Base-by-base conservation (phyloP, 495 filamentous ascomycete genomes). In the Podospora tetraspora region DNA sequence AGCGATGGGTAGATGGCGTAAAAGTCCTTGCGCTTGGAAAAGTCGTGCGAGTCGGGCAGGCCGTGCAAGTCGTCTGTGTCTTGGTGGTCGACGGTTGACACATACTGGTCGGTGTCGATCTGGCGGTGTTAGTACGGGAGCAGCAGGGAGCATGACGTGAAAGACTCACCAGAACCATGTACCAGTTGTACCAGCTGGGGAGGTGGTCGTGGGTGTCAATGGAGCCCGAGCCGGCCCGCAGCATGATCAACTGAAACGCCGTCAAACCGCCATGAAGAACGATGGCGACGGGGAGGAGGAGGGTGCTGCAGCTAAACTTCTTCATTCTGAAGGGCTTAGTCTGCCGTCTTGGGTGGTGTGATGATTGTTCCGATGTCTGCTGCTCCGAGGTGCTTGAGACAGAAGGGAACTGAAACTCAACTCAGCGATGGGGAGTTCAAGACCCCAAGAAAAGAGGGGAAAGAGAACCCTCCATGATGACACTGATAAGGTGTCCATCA, bases 1-100 rank as follows among this genome's bases (percentile, higher is more conserved):
- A 68, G 66, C 1, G 66, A 61, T 2, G 66, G 66, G 56, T 59
- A 68, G 30, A 64, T 64, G 29, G 66, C 61, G 43, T 59, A 68
- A 29, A 68, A 68, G 25, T 68, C 66, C 19, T 68, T 68, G 25
- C 25, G n/a, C 22, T 63, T 64, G 25, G 29, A 63, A 21, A 25
- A 59, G 27, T 68, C 66, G 27, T 64, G 43, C 21, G 61, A 60
- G 66, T 68, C 66, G 5, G 66, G 66, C 1, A 68, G 66, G 3
- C 66, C 66, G 43, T 59, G 27, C 27, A 29, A 13, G 24, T 63
- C 52, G 10, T 25, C 32, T 4, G 34, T 43, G 23, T 60, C 27
- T 29, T 60, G 23, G 9, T 22, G 23, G 62, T n/a, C 62, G 19
- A 22, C 21, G 21, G 16, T 60, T 3, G 57, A 21, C 27, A 23